Evolutionary conservation across 1,284 basidiomycete genomes (phyloP), one percentile per base, ranked within the genome.

Genomic region (Malassezia sympodialis): DNA sequence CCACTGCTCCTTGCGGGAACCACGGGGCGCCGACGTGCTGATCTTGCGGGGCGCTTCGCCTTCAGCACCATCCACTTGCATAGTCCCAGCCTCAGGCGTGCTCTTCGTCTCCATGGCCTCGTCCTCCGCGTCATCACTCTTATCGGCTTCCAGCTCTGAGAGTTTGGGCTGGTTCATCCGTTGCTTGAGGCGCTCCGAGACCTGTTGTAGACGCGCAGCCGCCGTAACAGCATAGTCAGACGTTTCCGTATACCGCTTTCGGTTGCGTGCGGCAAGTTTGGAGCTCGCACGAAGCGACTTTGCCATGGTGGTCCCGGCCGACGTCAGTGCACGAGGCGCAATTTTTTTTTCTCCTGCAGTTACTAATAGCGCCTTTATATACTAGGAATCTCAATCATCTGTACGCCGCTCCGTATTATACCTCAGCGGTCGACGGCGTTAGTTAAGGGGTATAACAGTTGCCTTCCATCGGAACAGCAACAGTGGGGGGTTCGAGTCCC

Each of bases 211-310:
- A 34, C 91, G 84, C 24, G 87, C 87, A 12, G 90, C 88, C 62
- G 90, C 85, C 2, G 83, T 80, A 1, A 84, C 87, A 51, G 88
- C 87, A 75, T 90, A 96, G 62, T 87, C 83, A 46, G 85, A 67
- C 50, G 68, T 68, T 27, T 64, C 83, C 51, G 83, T 80, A 71
- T 83, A 80, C 58, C 93, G 84, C 78, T 94, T 96, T 70, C 86
- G 85, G 14, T 84, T 80, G 60, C 91, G 83, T 72, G 84, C 87
- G 30, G 83, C 79, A 49, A 89, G 84, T 77, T 94, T 94, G 60
- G 82, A 80, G 78, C 90, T 93, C 17, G 88, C 88, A 71, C 90
- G 82, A 49, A 86, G 82, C 39, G 88, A 90, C 80, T 96, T 96
- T 55, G 88, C 90, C 91, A 96, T 93, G 39, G 64, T 72, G 57